Percentiles rank a stretch among this genome's conserved stretches.
phyloP scores from a whole-genome alignment of 2,329 filamentous ascomycete species.

The Aspergillus hiratsukae region DNA sequence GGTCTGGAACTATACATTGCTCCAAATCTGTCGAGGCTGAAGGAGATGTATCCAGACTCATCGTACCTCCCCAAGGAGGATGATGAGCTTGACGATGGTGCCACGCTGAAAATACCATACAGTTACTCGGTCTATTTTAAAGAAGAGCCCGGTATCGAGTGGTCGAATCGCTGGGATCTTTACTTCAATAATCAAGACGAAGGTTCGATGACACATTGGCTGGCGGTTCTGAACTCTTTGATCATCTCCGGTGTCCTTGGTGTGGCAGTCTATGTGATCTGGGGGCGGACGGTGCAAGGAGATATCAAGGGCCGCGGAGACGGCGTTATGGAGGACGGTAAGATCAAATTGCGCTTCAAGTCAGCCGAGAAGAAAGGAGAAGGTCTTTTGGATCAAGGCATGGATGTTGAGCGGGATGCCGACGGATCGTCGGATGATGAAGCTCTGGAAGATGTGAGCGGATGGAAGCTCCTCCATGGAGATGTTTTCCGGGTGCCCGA shows the following conservation, averaged over 20 bases:
- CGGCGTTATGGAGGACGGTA: conserved; percentile 61
- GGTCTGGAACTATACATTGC: conserved; percentile 66
- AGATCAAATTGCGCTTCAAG: conserved; percentile 50
- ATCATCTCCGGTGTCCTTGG: conserved; percentile 77
- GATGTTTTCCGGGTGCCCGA: conserved; percentile 76
- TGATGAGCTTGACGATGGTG: conserved; percentile 58
- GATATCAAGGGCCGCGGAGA: conserved; percentile 75
- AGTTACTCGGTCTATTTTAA: conserved; percentile 89
- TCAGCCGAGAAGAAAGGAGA: conserved; percentile 52
- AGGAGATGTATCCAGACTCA: conserved; percentile 53
- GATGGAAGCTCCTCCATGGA: conserved; percentile 85
- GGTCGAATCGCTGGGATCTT: conserved; percentile 79
- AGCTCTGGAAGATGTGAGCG: conserved; percentile 70
- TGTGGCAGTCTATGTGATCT: conserved; percentile 73
- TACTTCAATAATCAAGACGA: conserved; percentile 88
- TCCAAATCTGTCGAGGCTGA: conserved; percentile 56
- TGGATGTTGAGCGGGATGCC: conserved; percentile 48
- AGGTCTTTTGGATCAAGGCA: conserved; percentile 56
- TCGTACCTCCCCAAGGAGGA: conserved; percentile 57
- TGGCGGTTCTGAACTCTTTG: conserved; percentile 82
- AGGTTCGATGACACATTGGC: conserved; percentile 76
- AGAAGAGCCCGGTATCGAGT: conserved; percentile 74
- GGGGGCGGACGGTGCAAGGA: conserved; percentile 70
- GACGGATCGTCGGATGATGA: conserved; percentile 66
- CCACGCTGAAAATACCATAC: conserved; percentile 70